Evolutionary conservation across 75 land plant genomes (phyloP), one percentile per base, ranked within the genome.

Genomic region (Cunninghamia lanceolata): DNA sequence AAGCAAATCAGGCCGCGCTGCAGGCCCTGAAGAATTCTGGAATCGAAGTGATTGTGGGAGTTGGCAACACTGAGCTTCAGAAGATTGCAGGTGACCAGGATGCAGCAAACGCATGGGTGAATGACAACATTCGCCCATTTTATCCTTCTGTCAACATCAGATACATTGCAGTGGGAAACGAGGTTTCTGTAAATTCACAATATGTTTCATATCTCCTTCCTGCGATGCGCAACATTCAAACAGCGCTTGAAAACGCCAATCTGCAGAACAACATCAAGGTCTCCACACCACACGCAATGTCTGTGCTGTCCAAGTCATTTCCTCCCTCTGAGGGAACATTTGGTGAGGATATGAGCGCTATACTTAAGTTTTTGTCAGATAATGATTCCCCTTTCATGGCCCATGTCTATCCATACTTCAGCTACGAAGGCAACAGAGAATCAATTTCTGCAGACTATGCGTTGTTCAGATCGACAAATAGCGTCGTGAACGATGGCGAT

Each of bases 221-320:
- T 21, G 87, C 89, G 7, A 88, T 88, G 87, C 5, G 28, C 70
- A 94, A 94, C 87, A 32, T 94, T n/a, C 74, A 86, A 35, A 78
- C 59, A 3, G 91, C 92, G 28, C n/a, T 38, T 94, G 9, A 19
- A 45, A 53, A 85, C 9, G 86, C 85, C 15, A 90, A 88, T n/a
- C 89, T 92, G 2, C 79, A 82, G 30, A 42, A 82, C 70, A 53
- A 56, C 38, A 86, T 92, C 90, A 91, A 90, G 85, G 92, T 92
- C 53, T 89, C 94, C 25, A 94, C 92, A 53, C 56, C 56, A 53
- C 11, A 46, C 13, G 50, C 50, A 46, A 0, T 2, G 11, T 46
- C 50, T 0, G 46, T 43, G 8, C 8, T 43, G 46, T 6, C 6
- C 11, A 46, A 46, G 10, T 46, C 50, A 46, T 46, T 0, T 46